Evolutionary conservation across 2,329 filamentous ascomycete species (phyloP).

Genomic region (Aspergillus fructus): DNA sequence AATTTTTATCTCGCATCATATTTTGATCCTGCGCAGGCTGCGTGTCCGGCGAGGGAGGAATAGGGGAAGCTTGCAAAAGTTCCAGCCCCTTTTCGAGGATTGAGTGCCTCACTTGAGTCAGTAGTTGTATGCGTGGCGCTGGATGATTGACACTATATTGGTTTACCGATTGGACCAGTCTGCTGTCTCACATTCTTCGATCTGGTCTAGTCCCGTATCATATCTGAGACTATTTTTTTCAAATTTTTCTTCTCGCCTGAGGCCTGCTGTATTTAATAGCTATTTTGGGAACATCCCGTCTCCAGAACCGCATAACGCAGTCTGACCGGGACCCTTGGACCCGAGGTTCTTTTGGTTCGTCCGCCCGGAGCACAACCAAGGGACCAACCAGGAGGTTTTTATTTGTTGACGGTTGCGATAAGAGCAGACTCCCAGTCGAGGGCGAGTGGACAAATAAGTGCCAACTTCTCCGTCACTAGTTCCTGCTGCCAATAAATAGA

Average conservation of each 20-base stretch:
- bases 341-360: background rate
- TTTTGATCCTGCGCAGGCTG: background rate
- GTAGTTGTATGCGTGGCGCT: conserved; percentile 10
- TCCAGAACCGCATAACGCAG: background rate
- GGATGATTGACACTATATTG: conserved; percentile 18
- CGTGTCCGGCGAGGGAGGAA: background rate
- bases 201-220: conserved; percentile 3
- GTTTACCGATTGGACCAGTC: conserved; percentile 7
- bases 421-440: background rate
- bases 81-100: conserved; percentile 10
- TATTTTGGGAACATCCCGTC: conserved; percentile 3
- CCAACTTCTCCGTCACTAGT: too few relatives aligned
- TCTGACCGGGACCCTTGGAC: too few relatives aligned
- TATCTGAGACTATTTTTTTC: conserved; percentile 3
- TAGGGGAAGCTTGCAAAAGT: background rate
- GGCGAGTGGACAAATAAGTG: background rate
- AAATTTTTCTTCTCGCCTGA: background rate
- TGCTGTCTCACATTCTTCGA: conserved; percentile 15
- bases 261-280: background rate
- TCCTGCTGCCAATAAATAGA: background rate
- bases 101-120: background rate
- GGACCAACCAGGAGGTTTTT: background rate
- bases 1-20: background rate
- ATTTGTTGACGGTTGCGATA: background rate
- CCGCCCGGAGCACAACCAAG: background rate